Conservation (phyloP, 495 filamentous ascomycete genomes). For the Hypoxylon intermedium region DNA sequence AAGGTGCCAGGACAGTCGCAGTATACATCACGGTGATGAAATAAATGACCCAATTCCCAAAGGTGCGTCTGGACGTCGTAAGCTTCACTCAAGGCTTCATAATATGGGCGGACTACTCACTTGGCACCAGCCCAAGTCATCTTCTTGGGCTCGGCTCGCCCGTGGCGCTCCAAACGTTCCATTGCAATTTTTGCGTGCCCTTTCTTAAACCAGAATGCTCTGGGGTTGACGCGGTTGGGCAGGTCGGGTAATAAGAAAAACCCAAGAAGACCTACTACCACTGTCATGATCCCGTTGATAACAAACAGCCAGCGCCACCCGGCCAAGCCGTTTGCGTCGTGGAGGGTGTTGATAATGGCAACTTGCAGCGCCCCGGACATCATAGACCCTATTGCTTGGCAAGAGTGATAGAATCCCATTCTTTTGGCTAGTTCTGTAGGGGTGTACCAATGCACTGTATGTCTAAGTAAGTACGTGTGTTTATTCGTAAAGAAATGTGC, state of each 20-base stretch:
- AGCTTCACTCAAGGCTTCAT: background rate
- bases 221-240: slow-evolving; percentile 49
- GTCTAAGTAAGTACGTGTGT: background rate
- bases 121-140: slow-evolving; percentile 48
- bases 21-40: slow-evolving; percentile 48
- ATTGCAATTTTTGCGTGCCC: slow-evolving; percentile 40
- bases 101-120: slow-evolving; percentile 11
- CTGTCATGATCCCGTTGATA: slow-evolving; percentile 56
- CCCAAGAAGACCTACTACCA: slow-evolving; percentile 55
- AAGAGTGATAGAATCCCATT: slow-evolving; percentile 53
- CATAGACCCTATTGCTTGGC: slow-evolving; percentile 49
- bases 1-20: slow-evolving; percentile 46
- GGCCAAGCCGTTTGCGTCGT: slow-evolving; percentile 54
- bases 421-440: slow-evolving; percentile 49
- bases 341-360: slow-evolving; percentile 57
- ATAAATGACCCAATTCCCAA: slow-evolving; percentile 46
- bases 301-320: slow-evolving; percentile 68
- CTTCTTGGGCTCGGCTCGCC: slow-evolving; percentile 44
- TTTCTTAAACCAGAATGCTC: slow-evolving; percentile 47
- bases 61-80: slow-evolving; percentile 40
- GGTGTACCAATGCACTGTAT: slow-evolving; percentile 49
- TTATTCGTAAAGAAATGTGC: background rate
- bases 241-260: slow-evolving; percentile 61
- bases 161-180: slow-evolving; percentile 43
- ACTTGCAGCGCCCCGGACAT: slow-evolving; percentile 59